Conservation (phyloP, 345 rosid species). For the Eucalyptus marginata region DNA sequence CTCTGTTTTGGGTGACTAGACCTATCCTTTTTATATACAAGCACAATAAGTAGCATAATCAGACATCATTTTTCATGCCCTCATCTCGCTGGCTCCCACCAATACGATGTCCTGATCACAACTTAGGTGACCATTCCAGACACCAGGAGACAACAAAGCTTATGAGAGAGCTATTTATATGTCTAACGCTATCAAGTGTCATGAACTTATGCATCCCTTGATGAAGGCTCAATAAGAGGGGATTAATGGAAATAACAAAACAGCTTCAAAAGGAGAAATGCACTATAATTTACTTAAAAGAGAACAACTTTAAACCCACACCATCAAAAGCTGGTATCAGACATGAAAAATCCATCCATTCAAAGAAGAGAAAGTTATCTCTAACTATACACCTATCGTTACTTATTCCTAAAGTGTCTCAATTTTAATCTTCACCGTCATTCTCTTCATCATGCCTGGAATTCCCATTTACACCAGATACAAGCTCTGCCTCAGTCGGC, state of each 20-base stretch:
- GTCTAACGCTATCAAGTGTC: background rate
- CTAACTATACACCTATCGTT: background rate
- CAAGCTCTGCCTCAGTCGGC: conserved; percentile 57
- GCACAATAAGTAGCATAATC: background rate
- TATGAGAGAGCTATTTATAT: background rate
- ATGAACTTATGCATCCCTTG: background rate
- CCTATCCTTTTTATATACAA: background rate
- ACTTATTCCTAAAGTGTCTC: background rate
- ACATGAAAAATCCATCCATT: background rate
- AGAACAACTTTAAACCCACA: background rate
- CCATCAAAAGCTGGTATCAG: background rate
- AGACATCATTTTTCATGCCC: background rate
- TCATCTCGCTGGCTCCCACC: background rate
- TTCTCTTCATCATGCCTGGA: background rate
- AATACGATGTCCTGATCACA: background rate
- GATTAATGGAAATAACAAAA: background rate
- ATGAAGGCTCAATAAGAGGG: background rate
- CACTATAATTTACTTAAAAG: background rate
- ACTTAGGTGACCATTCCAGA: background rate
- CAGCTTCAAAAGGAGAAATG: background rate
- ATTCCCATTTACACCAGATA: conserved; percentile 26
- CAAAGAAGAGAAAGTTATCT: background rate
- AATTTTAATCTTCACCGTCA: conserved; percentile 27
- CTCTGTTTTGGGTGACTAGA: background rate
- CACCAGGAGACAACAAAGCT: background rate